phyloP scores from a whole-genome alignment of 2,329 filamentous ascomycete species.

The Xylariaceae sp. region DNA sequence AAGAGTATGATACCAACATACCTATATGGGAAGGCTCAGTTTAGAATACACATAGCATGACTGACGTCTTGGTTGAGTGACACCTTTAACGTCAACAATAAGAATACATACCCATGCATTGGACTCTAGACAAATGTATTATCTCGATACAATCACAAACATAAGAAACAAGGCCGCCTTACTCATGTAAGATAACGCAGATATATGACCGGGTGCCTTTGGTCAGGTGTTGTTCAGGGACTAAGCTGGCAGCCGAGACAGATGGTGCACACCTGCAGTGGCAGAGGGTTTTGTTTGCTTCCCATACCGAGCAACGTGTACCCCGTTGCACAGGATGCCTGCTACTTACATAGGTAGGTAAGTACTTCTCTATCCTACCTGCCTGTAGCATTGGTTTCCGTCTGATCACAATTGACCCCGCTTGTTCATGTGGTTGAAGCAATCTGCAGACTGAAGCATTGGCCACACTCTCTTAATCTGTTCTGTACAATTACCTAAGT shows the following conservation, averaged over 20 bases:
- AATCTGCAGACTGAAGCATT: constrained; percentile 4
- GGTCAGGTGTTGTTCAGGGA: neutral
- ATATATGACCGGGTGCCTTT: neutral
- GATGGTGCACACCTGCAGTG: constrained; percentile 14
- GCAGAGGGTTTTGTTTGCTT: constrained; percentile 11
- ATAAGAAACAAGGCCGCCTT: too few relatives aligned
- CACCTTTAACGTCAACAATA: too few relatives aligned
- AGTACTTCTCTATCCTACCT: neutral
- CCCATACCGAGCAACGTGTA: constrained; percentile 5
- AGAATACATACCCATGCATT: too few relatives aligned
- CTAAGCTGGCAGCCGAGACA: constrained; percentile 25
- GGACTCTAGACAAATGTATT: neutral
- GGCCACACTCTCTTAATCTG: neutral
- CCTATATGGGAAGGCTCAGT: too few relatives aligned
- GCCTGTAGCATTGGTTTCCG: constrained; percentile 2
- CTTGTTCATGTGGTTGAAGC: constrained; percentile 20
- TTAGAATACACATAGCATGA: too few relatives aligned
- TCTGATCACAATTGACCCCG: constrained; percentile 19
- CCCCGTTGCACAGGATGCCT: constrained; percentile 25
- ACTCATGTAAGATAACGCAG: too few relatives aligned
- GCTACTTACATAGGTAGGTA: too few relatives aligned
- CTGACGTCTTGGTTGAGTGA: too few relatives aligned
- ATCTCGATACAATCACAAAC: too few relatives aligned
- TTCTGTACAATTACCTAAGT: neutral
- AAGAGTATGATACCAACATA: too few relatives aligned